phyloP scores from a whole-genome alignment of 352 stramenopile genomes.

The Peronospora belbahrii region DNA sequence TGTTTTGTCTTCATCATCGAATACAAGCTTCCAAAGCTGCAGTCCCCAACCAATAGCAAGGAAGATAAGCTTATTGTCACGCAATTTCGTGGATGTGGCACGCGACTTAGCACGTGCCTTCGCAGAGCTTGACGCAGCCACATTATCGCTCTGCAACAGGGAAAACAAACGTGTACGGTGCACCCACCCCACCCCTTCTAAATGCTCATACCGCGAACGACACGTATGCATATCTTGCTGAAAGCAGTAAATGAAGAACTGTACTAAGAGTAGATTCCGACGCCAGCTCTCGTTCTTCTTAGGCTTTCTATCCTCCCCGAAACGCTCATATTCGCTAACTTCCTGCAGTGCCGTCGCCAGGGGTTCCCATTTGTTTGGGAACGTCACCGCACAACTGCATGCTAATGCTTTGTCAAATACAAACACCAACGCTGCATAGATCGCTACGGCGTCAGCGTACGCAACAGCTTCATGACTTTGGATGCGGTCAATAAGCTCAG shows the following conservation, averaged over 20 bases:
- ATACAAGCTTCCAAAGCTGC: conserved; percentile 61
- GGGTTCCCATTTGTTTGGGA: conserved; percentile 66
- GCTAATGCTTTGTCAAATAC: conserved; percentile 66
- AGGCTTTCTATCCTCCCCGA: conserved; percentile 20
- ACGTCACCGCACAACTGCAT: conserved; percentile 53
- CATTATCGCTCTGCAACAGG: conserved; percentile 42
- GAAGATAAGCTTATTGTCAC: conserved; percentile 64
- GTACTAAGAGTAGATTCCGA: conserved; percentile 61
- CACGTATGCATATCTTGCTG: conserved; percentile 56
- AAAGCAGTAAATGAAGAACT: conserved; percentile 82
- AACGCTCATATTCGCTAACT: conserved; percentile 29
- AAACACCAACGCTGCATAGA: conserved; percentile 76
- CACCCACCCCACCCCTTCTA: conserved; percentile 48
- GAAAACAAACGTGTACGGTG: conserved; percentile 50
- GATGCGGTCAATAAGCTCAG: conserved; percentile 76
- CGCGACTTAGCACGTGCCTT: conserved; percentile 31
- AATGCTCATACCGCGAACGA: conserved; percentile 37
- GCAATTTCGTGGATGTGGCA: conserved; percentile 37
- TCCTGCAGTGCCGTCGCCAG: conserved; percentile 54
- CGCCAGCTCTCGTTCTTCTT: conserved; percentile 50
- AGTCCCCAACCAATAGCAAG: conserved; percentile 44
- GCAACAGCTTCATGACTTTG: conserved; percentile 58
- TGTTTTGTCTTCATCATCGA: conserved; percentile 34
- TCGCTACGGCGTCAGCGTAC: conserved; percentile 63
- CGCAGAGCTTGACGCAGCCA: conserved; percentile 11